Evolutionary conservation across 208 protist species (phyloP).

Genomic region (Wallacemonas sp.): DNA sequence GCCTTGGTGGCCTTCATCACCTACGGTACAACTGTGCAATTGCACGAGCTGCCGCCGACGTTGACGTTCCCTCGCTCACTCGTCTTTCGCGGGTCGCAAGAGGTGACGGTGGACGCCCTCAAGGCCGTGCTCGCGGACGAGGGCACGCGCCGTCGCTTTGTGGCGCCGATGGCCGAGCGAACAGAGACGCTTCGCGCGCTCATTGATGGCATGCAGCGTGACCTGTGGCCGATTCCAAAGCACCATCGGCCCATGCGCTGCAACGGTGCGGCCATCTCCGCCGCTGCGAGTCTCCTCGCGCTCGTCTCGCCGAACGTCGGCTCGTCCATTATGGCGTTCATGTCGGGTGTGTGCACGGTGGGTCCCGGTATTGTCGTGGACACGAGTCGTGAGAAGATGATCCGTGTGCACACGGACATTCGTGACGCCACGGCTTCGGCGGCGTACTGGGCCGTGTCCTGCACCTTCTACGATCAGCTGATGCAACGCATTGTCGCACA

Average conservation of each 20-base stretch:
- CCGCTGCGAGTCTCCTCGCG: conserved; percentile 95
- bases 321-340: conserved; percentile 95
- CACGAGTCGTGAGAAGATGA: conserved; percentile 92
- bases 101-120: conserved; percentile 64
- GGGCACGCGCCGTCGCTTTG: conserved; percentile 42
- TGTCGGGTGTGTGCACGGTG: conserved; percentile 95
- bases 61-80: conserved; percentile 82
- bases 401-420: conserved; percentile 97
- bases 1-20: conserved; percentile 97
- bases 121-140: conserved; percentile 45
- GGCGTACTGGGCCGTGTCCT: conserved; percentile 73
- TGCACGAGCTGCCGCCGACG: conserved; percentile 74
- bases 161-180: conserved; percentile 73
- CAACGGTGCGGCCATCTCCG: conserved; percentile 96
- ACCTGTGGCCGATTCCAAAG: conserved; percentile 95
- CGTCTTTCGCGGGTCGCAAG: conserved; percentile 77
- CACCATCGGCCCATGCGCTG: conserved; percentile 93
- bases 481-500: conserved; percentile 92
- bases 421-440: conserved; percentile 79
- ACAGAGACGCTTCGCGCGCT: conserved; percentile 80
- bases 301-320: conserved; percentile 86
- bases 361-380: conserved; percentile 94
- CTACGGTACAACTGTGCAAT: conserved; percentile 95
- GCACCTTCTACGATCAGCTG: conserved; percentile 94
- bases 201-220: conserved; percentile 93